phyloP scores from a whole-genome alignment of 208 protist species.

The Endotrypanum monterogeii region DNA sequence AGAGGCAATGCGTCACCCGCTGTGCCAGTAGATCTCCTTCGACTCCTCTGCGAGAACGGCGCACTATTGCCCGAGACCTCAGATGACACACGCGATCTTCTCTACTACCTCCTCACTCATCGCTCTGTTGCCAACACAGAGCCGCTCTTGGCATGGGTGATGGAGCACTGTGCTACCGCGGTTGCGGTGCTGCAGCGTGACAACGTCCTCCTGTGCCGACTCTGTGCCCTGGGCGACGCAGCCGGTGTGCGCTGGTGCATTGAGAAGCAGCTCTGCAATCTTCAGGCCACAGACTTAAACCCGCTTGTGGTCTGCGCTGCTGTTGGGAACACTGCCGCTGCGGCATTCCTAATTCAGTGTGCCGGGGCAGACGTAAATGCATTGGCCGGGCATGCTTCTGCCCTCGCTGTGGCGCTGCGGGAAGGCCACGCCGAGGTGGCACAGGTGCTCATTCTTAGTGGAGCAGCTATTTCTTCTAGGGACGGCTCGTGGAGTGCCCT shows the following conservation, averaged over 20 bases:
- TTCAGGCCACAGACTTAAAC: conserved; percentile 31
- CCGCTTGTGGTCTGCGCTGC: conserved; percentile 55
- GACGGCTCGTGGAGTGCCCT: conserved; percentile 56
- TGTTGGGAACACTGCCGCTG: conserved; percentile 44
- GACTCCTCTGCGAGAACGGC: conserved; percentile 50
- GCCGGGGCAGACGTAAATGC: conserved; percentile 53
- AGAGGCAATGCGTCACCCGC: neutral
- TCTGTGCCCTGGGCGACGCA: conserved; percentile 35
- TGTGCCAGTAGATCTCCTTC: conserved; percentile 31
- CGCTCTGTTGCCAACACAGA: conserved; percentile 41
- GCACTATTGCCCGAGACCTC: conserved; percentile 26
- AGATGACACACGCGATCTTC: conserved; percentile 47
- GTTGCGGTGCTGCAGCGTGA: conserved; percentile 34
- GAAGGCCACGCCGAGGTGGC: conserved; percentile 44
- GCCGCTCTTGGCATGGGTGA: conserved; percentile 29
- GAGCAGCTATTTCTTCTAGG: conserved; percentile 18
- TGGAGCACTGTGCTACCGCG: conserved; percentile 16
- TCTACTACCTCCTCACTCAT: conserved; percentile 48
- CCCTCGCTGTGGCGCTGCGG: conserved; percentile 46
- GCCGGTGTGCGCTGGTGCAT: conserved; percentile 68
- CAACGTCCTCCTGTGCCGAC: conserved; percentile 57
- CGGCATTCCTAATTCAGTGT: conserved; percentile 40
- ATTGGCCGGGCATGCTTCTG: conserved; percentile 10
- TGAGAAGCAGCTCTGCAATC: conserved; percentile 39
- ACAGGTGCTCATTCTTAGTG: conserved; percentile 33